Evolutionary conservation across 345 rosid genomes (phyloP).

Genomic region (Kandelia obovata): DNA sequence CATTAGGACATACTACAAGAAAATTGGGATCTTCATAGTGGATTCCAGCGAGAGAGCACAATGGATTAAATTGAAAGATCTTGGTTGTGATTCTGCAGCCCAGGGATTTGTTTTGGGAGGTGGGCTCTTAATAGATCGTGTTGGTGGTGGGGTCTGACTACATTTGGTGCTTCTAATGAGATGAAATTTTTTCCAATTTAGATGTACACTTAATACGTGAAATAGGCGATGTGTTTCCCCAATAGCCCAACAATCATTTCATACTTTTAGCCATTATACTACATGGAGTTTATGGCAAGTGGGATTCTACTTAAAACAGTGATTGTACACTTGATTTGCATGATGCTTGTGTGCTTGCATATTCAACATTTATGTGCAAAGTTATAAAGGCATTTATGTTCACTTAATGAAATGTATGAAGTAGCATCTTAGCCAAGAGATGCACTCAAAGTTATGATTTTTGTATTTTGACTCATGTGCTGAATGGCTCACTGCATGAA

Average conservation of each 20-base stretch:
- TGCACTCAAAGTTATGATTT: no score
- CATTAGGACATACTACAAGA: not conserved
- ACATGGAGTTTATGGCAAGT: not conserved
- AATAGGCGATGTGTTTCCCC: not conserved
- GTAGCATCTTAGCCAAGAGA: no score
- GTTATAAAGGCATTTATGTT: not conserved
- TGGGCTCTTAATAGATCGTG: not conserved
- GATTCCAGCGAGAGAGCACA: not conserved
- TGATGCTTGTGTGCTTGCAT: not conserved
- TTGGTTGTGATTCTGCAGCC: not conserved
- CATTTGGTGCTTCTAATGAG: no score
- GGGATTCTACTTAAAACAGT: not conserved
- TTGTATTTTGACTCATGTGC: no score
- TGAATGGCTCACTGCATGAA: no score
- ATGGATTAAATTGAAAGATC: not conserved
- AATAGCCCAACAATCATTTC: slow-evolving; percentile 1
- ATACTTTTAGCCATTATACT: not conserved
- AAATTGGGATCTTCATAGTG: not conserved
- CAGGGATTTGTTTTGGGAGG: not conserved
- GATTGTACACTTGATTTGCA: not conserved
- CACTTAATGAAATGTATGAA: not conserved
- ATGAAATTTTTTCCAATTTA: no score
- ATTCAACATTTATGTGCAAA: slow-evolving; percentile 1
- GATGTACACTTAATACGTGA: no score
- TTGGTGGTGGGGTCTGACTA: no score